Evolutionary conservation across 2,329 filamentous ascomycete species (phyloP).

Genomic region (Colletotrichum neosansevieriae): DNA sequence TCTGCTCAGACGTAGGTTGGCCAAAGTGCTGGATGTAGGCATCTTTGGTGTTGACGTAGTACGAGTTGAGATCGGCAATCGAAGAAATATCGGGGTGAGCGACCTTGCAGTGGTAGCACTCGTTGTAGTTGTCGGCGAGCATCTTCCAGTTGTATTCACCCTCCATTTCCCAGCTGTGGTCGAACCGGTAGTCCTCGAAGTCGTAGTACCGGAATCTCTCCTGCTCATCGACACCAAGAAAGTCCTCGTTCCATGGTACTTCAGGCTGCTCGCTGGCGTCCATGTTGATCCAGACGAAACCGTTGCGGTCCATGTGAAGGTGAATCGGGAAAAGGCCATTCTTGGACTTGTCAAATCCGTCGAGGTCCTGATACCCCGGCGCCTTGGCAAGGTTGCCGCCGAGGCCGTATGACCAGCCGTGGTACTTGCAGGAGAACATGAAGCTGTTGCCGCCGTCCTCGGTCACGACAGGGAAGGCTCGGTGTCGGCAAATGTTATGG

Average conservation of each 20-base stretch:
- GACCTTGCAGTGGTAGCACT: conserved; percentile 73
- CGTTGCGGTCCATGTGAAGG: conserved; percentile 63
- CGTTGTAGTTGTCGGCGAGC: conserved; percentile 74
- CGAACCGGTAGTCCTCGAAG: conserved; percentile 67
- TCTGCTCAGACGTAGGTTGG: conserved; percentile 60
- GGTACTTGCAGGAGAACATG: conserved; percentile 71
- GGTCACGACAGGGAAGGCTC: conserved; percentile 69
- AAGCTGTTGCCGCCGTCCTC: conserved; percentile 62
- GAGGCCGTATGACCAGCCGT: conserved; percentile 72
- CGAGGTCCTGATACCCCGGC: conserved; percentile 67
- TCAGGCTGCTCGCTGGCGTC: conserved; percentile 59
- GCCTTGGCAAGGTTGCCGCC: conserved; percentile 70
- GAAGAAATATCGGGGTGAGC: conserved; percentile 69
- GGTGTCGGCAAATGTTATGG: conserved; percentile 73
- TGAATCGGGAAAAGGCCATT: conserved; percentile 69
- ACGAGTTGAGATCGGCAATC: conserved; percentile 68
- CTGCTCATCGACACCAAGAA: conserved; percentile 60
- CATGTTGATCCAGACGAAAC: conserved; percentile 71
- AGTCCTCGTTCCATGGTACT: conserved; percentile 65
- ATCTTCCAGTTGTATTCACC: conserved; percentile 72
- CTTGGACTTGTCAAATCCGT: conserved; percentile 66
- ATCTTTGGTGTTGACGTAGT: conserved; percentile 62
- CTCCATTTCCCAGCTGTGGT: conserved; percentile 69
- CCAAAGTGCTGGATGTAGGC: conserved; percentile 64
- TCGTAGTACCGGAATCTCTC: conserved; percentile 58